Conservation (phyloP, 352 stramenopile genomes). For the Phytophthora europaea region DNA sequence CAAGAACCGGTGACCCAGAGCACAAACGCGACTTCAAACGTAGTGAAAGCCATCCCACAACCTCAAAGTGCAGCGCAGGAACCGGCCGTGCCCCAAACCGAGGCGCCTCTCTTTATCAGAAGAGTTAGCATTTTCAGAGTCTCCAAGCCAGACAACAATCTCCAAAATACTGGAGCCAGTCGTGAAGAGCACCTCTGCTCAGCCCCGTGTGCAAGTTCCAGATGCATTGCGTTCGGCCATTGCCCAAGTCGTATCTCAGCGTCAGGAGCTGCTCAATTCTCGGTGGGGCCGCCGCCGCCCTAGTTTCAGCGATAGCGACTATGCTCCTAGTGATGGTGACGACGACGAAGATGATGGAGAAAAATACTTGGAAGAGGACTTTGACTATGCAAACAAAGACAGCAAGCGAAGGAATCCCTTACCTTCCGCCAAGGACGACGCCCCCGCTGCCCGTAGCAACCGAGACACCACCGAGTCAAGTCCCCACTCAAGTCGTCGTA, state of each 20-base stretch:
- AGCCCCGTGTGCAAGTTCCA: conserved; percentile 6
- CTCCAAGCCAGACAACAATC: background rate
- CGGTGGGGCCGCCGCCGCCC: background rate
- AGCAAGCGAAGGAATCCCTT: background rate
- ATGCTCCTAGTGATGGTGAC: background rate
- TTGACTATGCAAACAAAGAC: background rate
- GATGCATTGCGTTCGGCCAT: conserved; percentile 30
- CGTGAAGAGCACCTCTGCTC: background rate
- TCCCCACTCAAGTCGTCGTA: background rate
- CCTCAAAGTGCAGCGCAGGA: background rate
- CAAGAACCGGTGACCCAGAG: background rate
- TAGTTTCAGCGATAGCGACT: conserved; percentile 2
- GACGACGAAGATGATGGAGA: conserved; percentile 3
- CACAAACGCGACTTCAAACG: background rate
- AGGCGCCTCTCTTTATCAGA: background rate
- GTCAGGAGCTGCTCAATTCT: conserved; percentile 26
- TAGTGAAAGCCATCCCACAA: background rate
- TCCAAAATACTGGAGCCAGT: background rate
- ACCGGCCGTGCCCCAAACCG: background rate
- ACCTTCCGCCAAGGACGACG: background rate
- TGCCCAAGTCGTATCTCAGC: conserved; percentile 36
- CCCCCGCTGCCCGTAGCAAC: background rate
- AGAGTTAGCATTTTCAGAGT: background rate
- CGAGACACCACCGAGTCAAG: background rate
- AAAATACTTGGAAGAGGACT: background rate